Conservation (phyloP, 148 eudicot genomes). For the Amaranthus hypochondriacus region DNA sequence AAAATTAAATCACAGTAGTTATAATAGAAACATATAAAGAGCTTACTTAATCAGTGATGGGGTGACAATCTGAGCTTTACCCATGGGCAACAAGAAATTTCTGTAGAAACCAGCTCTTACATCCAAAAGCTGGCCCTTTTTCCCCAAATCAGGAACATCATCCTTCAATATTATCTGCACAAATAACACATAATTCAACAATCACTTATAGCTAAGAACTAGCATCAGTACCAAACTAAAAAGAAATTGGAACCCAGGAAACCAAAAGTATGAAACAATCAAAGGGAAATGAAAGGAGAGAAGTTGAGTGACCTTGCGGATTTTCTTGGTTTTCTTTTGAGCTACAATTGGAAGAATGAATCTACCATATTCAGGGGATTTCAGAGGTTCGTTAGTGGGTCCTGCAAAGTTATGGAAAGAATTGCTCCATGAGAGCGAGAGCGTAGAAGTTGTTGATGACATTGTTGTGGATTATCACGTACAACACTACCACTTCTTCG, state of each 20-base stretch:
- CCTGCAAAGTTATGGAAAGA: slow-evolving; percentile 37
- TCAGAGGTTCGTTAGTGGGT: slow-evolving; percentile 22
- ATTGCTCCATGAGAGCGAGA: slow-evolving; percentile 50
- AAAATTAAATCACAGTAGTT: background rate
- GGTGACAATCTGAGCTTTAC: slow-evolving; percentile 77
- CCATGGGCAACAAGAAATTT: slow-evolving; percentile 67
- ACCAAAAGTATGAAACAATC: background rate
- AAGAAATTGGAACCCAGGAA: background rate
- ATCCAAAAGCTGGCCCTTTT: slow-evolving; percentile 71
- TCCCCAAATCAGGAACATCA: slow-evolving; percentile 69
- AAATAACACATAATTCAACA: slow-evolving; percentile 3
- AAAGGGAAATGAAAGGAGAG: background rate
- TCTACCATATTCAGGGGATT: slow-evolving; percentile 18
- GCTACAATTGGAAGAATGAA: slow-evolving; percentile 38
- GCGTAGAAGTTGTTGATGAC: slow-evolving; percentile 29
- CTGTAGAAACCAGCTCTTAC: slow-evolving; percentile 84
- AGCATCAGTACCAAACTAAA: background rate
- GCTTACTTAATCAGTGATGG: slow-evolving; percentile 59
- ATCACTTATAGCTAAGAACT: background rate
- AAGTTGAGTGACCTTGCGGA: slow-evolving; percentile 44
- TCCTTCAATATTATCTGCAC: slow-evolving; percentile 80
- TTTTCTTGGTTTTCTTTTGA: slow-evolving; percentile 67
- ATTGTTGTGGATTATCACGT: background rate
- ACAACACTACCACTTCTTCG: too few species aligned
- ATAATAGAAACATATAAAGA: background rate